A percentile compares a stretch with the other conserved stretches of the same genome.
phyloP scores from a whole-genome alignment of 768 basidiomycete species.

The Tephrocybe rancida region DNA sequence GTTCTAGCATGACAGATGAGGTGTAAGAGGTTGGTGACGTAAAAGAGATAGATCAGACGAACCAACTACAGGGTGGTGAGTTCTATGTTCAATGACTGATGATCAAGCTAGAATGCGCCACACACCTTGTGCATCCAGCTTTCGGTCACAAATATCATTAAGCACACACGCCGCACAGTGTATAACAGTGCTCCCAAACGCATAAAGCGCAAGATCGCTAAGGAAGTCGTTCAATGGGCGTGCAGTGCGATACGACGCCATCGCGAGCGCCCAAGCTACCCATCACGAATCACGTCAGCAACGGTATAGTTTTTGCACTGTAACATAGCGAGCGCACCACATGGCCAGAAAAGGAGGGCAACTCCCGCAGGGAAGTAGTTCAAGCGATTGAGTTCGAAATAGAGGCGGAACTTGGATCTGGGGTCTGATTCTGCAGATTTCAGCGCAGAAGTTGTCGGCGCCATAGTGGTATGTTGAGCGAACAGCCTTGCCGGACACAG shows the following conservation, averaged over 20 bases:
- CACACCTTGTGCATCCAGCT: slow-evolving; percentile 9
- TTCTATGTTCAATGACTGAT: slow-evolving; percentile 1
- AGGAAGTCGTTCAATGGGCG: not conserved
- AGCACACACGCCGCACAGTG: slow-evolving; percentile 12
- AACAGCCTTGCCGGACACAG: too few species aligned
- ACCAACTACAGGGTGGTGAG: too few species aligned
- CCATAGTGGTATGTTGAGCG: too few species aligned
- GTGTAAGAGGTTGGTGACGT: not conserved
- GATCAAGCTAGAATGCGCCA: not conserved
- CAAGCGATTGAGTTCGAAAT: slow-evolving; percentile 7
- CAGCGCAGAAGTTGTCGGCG: too few species aligned
- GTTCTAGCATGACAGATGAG: slow-evolving; percentile 20
- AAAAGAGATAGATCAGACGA: not conserved
- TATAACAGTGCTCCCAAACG: slow-evolving; percentile 6
- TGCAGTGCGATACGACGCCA: slow-evolving; percentile 5
- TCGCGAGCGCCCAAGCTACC: slow-evolving; percentile 9
- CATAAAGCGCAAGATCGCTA: not conserved
- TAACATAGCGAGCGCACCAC: not conserved
- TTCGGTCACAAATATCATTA: slow-evolving; percentile 9
- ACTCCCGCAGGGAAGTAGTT: slow-evolving; percentile 10
- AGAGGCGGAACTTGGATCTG: not conserved
- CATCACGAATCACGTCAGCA: not conserved
- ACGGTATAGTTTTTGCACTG: not conserved
- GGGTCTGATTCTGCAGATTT: too few species aligned
- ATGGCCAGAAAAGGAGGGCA: slow-evolving; percentile 11